Evolutionary conservation across 148 eudicot genomes (phyloP).

Genomic region (Euryodendron excelsum): DNA sequence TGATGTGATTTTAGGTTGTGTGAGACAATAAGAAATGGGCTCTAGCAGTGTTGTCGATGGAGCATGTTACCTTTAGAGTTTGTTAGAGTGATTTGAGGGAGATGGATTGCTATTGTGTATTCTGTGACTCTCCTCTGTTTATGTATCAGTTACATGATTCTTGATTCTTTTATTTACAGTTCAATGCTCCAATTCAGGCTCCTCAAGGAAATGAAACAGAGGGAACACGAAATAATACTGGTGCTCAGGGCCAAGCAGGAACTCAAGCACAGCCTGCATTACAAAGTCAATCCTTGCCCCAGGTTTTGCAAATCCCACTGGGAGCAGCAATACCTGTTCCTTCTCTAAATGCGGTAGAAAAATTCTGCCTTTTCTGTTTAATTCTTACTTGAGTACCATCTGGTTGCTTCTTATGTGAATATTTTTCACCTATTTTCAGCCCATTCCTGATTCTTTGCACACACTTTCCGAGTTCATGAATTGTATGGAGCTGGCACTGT

Average conservation of each 20-base stretch:
- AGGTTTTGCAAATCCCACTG: conserved; percentile 48
- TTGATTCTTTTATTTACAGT: conserved; percentile 24
- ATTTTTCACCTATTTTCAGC: conserved; percentile 42
- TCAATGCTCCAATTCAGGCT: conserved; percentile 32
- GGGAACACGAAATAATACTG: conserved; percentile 37
- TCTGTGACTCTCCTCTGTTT: neutral
- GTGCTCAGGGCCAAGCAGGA: conserved; percentile 48
- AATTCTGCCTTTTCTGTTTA: neutral
- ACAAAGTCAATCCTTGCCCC: conserved; percentile 49
- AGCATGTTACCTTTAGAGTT: neutral
- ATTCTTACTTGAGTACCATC: neutral
- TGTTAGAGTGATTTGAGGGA: neutral
- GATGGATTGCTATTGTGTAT: neutral
- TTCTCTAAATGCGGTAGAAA: conserved; percentile 58
- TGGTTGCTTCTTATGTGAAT: neutral
- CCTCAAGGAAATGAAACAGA: conserved; percentile 53
- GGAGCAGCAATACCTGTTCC: conserved; percentile 71
- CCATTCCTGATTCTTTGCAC: conserved; percentile 85
- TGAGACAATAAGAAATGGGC: neutral
- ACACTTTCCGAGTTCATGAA: conserved; percentile 82
- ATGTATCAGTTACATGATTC: neutral
- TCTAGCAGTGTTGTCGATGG: neutral
- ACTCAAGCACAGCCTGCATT: conserved; percentile 47
- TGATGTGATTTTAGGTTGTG: neutral
- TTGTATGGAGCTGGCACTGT: conserved; percentile 78